These are phyloP conservation scores for Diutina catenulata DNA, from an alignment of 1,139 yeast species.

Conservation along the genomic window DNA sequence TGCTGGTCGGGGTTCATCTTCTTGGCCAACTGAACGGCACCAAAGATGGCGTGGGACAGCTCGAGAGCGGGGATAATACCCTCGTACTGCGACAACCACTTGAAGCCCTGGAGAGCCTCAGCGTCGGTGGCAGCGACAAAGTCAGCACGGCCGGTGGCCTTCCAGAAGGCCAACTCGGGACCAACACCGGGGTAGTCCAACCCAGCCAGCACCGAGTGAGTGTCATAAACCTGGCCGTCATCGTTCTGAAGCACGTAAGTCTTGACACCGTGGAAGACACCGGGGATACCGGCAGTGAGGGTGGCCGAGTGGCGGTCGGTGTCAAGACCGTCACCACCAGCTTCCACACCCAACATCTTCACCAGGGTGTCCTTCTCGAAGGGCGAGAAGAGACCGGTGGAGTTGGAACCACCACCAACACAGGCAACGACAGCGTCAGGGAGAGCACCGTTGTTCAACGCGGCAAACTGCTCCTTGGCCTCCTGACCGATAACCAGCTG, in stretches of 20 bases:
- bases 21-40: slow-evolving; percentile 84
- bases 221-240: slow-evolving; percentile 96
- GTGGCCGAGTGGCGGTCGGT: slow-evolving; percentile 88
- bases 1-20: slow-evolving; percentile 70
- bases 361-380: slow-evolving; percentile 75
- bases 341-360: slow-evolving; percentile 86
- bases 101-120: slow-evolving; percentile 85
- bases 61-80: slow-evolving; percentile 98
- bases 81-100: slow-evolving; percentile 78
- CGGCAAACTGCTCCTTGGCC: slow-evolving; percentile 81
- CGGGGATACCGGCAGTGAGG: slow-evolving; percentile 82
- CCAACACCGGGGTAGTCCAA: slow-evolving; percentile 99
- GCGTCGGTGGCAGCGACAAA: slow-evolving; percentile 91
- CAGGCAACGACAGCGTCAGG: slow-evolving; percentile 96
- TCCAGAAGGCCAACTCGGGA: slow-evolving; percentile 95
- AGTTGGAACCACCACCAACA: slow-evolving; percentile 98
- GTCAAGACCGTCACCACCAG: slow-evolving; percentile 95
- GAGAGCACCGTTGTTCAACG: slow-evolving; percentile 63
- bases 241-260: slow-evolving; percentile 82
- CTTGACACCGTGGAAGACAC: slow-evolving; percentile 96
- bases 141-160: slow-evolving; percentile 81
- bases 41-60: slow-evolving; percentile 90
- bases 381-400: slow-evolving; percentile 92
- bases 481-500: slow-evolving; percentile 95
- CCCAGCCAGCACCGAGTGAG: slow-evolving; percentile 97